Base-by-base conservation (phyloP, 192 early-diverging fungal species). In the Linnemannia schmuckeri region DNA sequence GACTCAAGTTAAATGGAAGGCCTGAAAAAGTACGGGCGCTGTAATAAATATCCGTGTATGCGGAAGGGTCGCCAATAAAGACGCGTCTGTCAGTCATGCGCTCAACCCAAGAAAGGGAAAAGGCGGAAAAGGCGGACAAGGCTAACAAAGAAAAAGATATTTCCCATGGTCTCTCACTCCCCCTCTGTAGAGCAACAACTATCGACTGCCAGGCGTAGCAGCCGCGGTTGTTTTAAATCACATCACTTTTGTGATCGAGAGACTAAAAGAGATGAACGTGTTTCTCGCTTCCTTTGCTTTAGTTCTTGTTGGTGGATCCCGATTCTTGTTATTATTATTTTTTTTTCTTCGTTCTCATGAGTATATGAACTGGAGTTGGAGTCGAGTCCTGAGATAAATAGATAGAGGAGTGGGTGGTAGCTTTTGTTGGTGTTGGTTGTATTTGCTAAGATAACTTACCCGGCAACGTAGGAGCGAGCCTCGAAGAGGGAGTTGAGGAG, bases 401-500 rank as follows among this genome's bases (percentile, higher is more conserved):
- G n/a, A 66, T 9, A 2, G 55, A 2, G 4, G 3, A 13, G 3
- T 12, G 10, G 55, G 13, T 17, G 33, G 10, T 30, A 30, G 20
- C 13, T 27, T 63, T 66, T 33, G 55, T 66, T 66, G 61, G 0
- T 57, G 55, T 2, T 57, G 33, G 30, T 66, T 66, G 30, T n/a
- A 30, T 12, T 24, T 30, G 8, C 5, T 52, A 38, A 8, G 24
- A 61, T 9, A 4, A 76, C 92, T 93, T 94, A 96, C 95, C 94
- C 94, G 77, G 92, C 89, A 87, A 96, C 92, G 85, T 94, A 96
- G 80, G 95, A 96, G 87, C 89, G 92, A 86, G 93, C 92, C 88
- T 95, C 94, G 78, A 96, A 94, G 91, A 93, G 93, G 82, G 90
- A 94, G 92, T 96, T 94, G 81, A 96, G 93, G 87, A 93, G 89